phyloP scores from a whole-genome alignment of 2,329 filamentous ascomycete genomes.

The Daldinia sp. region DNA sequence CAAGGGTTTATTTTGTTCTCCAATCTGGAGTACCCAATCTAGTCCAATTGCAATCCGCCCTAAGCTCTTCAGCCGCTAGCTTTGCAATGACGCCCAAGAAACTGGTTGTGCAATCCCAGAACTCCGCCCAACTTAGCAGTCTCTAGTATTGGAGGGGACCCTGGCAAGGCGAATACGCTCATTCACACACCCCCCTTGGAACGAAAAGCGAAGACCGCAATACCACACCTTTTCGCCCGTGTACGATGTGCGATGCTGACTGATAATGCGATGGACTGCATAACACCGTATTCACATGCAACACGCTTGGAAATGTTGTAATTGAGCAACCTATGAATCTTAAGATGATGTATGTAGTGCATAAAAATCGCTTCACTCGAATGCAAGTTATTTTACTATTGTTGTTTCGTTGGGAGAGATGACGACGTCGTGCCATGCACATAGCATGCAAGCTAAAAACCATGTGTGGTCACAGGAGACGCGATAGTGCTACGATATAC shows the following conservation, averaged over 20 bases:
- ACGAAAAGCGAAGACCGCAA: slow-evolving; percentile 22
- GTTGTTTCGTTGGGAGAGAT: slow-evolving; percentile 22
- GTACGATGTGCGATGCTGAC: slow-evolving; percentile 26
- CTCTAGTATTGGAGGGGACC: slow-evolving; percentile 32
- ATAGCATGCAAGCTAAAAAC: not conserved
- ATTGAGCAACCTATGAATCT: slow-evolving; percentile 28
- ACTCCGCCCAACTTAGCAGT: slow-evolving; percentile 33
- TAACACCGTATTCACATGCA: slow-evolving; percentile 22
- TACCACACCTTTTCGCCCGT: slow-evolving; percentile 10
- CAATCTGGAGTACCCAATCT: slow-evolving; percentile 15
- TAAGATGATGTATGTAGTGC: slow-evolving; percentile 37
- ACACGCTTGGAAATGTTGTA: slow-evolving; percentile 1
- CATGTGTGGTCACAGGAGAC: not conserved
- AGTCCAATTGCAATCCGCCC: not conserved
- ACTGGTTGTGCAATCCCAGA: slow-evolving; percentile 22
- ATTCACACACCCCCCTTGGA: slow-evolving; percentile 39
- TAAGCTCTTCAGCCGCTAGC: slow-evolving; percentile 28
- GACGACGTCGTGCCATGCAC: slow-evolving; percentile 17
- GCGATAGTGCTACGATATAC: slow-evolving; percentile 10
- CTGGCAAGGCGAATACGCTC: slow-evolving; percentile 24
- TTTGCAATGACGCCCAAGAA: slow-evolving; percentile 26
- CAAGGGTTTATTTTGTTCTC: slow-evolving; percentile 10
- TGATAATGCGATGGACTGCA: slow-evolving; percentile 20
- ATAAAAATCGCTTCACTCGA: slow-evolving; percentile 16
- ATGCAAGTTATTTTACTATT: slow-evolving; percentile 9